Base-by-base conservation (phyloP, 2,329 filamentous ascomycete species). In the Aspergillus aculeatus region DNA sequence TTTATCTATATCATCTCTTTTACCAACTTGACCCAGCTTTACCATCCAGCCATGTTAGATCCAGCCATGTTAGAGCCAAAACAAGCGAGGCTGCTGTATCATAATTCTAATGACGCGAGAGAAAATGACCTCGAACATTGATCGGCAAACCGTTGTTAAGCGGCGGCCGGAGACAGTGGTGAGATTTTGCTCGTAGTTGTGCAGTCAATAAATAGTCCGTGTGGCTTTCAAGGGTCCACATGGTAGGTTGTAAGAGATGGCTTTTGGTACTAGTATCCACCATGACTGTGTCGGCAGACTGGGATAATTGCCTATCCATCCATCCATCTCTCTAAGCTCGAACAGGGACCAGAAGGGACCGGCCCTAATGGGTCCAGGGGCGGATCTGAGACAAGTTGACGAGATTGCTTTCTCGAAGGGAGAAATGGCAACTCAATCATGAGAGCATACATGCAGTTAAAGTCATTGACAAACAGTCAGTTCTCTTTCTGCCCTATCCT, bases 11-110 rank as follows among this genome's bases (percentile, higher is more conserved):
- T 44, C 38, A 16, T 44, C n/a, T 19, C 57, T 5, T 41, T 63
- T 19, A 47, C 53, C 26, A 24, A 31, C 41, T 35, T 57, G 50
- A 58, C 58, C 58, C 38, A 44, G 47, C 23, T 23, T 23, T 3
- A 23, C 23, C 23, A 23, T 23, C 61, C 55, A 24, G 9, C 53
- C 26, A 29, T 55, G 41, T 32, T 61, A 66, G 66, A 66, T 59
- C 61, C 55, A 24, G 9, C 53, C 26, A 29, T 55, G 41, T 32
- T 61, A 66, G 66, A 66, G 60, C 61, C 55, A 65, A 62, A 63
- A 59, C 62, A 63, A 60, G 61, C 61, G 62, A 64, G 57, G 63
- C 59, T 65, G 64, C 57, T 68, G 66, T 69, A 67, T 67, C 63
- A 69, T 69, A 67, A 56, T 50, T 47, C 47, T 66, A 62, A 65